Evolutionary conservation across 768 basidiomycete species (phyloP).

Genomic region (Pholiota conissans): DNA sequence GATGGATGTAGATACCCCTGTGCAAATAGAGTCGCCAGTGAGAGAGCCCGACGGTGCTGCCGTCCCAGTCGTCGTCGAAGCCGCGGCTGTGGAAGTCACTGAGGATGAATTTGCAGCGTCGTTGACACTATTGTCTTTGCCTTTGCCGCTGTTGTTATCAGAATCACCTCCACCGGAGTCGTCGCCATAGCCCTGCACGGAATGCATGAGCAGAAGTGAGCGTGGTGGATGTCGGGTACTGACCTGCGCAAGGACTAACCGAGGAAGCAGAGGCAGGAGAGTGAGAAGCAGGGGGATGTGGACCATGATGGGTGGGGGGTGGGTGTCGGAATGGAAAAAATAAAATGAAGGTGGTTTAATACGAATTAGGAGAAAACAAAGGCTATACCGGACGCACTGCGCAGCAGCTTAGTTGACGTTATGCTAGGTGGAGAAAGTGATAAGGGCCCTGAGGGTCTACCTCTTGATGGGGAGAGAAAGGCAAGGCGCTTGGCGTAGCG

Average conservation of each 20-base stretch:
- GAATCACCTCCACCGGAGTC: not conserved
- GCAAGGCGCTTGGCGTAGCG: slow-evolving; percentile 1
- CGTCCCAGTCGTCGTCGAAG: slow-evolving; percentile 1
- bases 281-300: slow-evolving; percentile 1
- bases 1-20: slow-evolving; percentile 16
- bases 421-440: not conserved
- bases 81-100: not conserved
- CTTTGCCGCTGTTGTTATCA: not conserved
- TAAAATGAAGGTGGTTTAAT: not conserved
- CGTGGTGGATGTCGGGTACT: not conserved
- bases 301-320: slow-evolving; percentile 6
- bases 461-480: not conserved
- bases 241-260: not conserved
- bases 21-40: slow-evolving; percentile 32
- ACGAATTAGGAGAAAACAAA: not conserved
- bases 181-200: not conserved
- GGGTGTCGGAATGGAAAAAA: not conserved
- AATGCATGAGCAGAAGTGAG: not conserved
- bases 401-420: slow-evolving; percentile 1
- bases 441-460: slow-evolving; percentile 1
- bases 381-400: slow-evolving; percentile 5
- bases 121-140: not conserved
- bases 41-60: slow-evolving; percentile 2
- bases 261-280: slow-evolving; percentile 3
- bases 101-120: not conserved